Percentiles rank a stretch among this genome's conserved stretches.
phyloP scores from a whole-genome alignment of 495 filamentous ascomycete species.

The Aspergillus taichungensis region DNA sequence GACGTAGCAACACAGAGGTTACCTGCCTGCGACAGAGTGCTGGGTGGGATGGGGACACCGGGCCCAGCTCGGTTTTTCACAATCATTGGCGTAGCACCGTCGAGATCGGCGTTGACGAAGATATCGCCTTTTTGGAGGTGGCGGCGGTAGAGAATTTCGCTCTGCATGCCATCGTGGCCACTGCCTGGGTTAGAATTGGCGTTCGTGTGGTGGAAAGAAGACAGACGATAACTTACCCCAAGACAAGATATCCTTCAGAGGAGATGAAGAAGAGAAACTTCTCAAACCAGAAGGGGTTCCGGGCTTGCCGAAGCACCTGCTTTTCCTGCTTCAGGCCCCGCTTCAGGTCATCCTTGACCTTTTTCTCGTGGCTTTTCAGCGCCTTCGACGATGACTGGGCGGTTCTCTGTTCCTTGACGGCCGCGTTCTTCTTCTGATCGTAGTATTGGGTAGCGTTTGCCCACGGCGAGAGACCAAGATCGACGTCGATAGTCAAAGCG shows the following conservation, averaged over 20 bases:
- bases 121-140: slow-evolving; percentile 83
- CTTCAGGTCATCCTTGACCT: slow-evolving; percentile 77
- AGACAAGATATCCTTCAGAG: slow-evolving; percentile 87
- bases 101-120: slow-evolving; percentile 83
- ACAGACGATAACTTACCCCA: slow-evolving; percentile 41
- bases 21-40: slow-evolving; percentile 85
- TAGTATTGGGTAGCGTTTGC: slow-evolving; percentile 89
- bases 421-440: slow-evolving; percentile 73
- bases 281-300: slow-evolving; percentile 87
- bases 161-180: slow-evolving; percentile 82
- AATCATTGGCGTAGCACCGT: slow-evolving; percentile 73
- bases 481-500: slow-evolving; percentile 65
- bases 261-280: slow-evolving; percentile 94
- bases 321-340: slow-evolving; percentile 89
- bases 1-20: slow-evolving; percentile 75
- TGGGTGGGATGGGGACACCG: slow-evolving; percentile 81
- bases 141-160: slow-evolving; percentile 77
- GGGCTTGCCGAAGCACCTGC: slow-evolving; percentile 69
- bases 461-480: slow-evolving; percentile 73
- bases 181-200: slow-evolving; percentile 24
- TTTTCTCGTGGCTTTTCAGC: slow-evolving; percentile 80
- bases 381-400: slow-evolving; percentile 73
- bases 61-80: slow-evolving; percentile 74
- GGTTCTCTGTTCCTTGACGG: slow-evolving; percentile 80
- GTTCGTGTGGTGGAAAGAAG: not conserved